Evolutionary conservation across 140 eudicot genomes (phyloP).

Genomic region (Oenanthe javanica): DNA sequence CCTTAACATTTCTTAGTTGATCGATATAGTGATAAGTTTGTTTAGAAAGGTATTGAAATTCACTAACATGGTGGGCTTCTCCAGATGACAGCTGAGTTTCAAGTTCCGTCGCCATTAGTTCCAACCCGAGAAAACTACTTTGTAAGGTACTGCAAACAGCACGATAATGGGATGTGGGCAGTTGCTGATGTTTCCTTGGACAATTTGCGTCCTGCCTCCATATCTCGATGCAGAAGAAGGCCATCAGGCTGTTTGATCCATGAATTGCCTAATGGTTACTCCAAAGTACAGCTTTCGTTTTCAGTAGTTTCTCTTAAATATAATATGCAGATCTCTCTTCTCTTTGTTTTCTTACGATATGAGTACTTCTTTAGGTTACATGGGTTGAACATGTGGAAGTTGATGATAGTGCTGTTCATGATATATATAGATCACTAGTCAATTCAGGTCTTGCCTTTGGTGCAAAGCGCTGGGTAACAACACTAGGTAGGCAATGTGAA

Average conservation of each 20-base stretch:
- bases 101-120: conserved; percentile 88
- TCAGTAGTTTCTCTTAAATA: neutral
- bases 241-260: conserved; percentile 97
- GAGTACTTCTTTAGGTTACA: conserved; percentile 41
- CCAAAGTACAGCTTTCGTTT: conserved; percentile 42
- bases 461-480: conserved; percentile 86
- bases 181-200: conserved; percentile 94
- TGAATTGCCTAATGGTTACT: conserved; percentile 86
- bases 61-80: neutral
- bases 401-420: conserved; percentile 59
- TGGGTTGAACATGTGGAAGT: conserved; percentile 96
- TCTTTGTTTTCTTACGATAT: neutral
- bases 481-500: conserved; percentile 82
- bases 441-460: conserved; percentile 89
- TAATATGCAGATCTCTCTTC: neutral
- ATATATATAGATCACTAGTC: conserved; percentile 65
- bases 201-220: conserved; percentile 45
- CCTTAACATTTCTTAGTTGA: neutral
- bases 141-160: conserved; percentile 84
- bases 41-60: neutral
- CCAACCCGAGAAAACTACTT: conserved; percentile 92
- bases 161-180: conserved; percentile 72
- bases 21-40: neutral
- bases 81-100: conserved; percentile 96
- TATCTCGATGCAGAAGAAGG: conserved; percentile 65